Percentiles rank a stretch among this genome's conserved stretches.
phyloP scores from a whole-genome alignment of 345 rosid genomes.

The Citrus medica region DNA sequence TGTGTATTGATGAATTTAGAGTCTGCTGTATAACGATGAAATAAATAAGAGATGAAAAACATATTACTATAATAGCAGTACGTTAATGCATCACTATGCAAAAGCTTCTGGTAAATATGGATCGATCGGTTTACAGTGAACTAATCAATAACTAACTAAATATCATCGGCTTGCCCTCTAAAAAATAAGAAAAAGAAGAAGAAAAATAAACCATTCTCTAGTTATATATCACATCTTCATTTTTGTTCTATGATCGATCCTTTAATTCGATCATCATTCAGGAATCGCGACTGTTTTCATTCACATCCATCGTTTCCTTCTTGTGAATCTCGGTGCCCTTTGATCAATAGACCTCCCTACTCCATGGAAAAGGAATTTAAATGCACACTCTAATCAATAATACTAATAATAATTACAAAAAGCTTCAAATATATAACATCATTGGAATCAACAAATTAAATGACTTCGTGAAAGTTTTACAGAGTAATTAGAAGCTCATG shows the following conservation, averaged over 20 bases:
- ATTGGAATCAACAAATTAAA: background rate
- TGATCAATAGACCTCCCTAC: constrained; percentile 27
- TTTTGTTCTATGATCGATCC: background rate
- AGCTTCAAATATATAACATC: background rate
- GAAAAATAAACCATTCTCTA: background rate
- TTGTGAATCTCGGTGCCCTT: constrained; percentile 31
- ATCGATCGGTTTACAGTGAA: background rate
- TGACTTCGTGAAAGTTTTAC: no score
- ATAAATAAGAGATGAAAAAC: background rate
- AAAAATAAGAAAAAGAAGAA: no score
- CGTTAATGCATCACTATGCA: background rate
- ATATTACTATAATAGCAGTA: background rate
- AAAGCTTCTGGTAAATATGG: background rate
- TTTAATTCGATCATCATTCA: background rate
- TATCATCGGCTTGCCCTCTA: background rate
- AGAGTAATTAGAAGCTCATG: background rate
- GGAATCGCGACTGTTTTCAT: background rate
- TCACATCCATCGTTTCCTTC: constrained; percentile 32
- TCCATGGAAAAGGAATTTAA: background rate
- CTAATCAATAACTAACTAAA: background rate
- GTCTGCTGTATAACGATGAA: background rate
- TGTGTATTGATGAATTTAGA: background rate
- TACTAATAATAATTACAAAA: no score
- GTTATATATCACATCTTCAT: background rate
- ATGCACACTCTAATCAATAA: background rate